Conservation (phyloP, 2,329 filamentous ascomycete genomes). For the Laburnicola sp. region DNA sequence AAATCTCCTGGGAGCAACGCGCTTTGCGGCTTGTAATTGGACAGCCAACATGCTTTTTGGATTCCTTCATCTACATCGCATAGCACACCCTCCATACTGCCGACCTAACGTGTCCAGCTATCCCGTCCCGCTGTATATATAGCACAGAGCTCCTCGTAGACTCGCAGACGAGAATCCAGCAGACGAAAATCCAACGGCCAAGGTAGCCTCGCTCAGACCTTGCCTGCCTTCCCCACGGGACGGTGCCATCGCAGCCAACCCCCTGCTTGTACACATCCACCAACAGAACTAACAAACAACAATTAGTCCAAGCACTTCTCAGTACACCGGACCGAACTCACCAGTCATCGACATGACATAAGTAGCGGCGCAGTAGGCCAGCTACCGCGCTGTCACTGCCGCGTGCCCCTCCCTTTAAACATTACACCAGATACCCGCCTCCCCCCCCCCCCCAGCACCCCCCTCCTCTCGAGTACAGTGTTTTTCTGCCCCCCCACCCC, state of each 20-base stretch:
- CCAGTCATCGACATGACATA: not conserved
- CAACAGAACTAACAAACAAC: no score
- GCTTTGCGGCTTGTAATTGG: no score
- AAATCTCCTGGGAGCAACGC: no score
- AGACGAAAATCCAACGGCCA: not conserved
- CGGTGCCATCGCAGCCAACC: not conserved
- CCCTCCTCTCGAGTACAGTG: slow-evolving; percentile 2
- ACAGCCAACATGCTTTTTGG: no score
- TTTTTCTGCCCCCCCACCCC: not conserved
- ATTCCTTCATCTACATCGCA: no score
- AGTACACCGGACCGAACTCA: not conserved
- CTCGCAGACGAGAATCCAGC: not conserved
- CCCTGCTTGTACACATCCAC: not conserved
- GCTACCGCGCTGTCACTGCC: slow-evolving; percentile 21
- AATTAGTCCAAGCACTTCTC: no score
- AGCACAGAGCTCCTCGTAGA: not conserved
- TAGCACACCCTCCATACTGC: no score
- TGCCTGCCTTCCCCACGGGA: not conserved
- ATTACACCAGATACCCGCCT: slow-evolving; percentile 5
- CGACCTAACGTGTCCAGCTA: no score
- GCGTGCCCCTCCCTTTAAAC: slow-evolving; percentile 1
- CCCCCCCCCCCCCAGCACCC: no score
- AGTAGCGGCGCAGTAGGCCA: slow-evolving; percentile 25
- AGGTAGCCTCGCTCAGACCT: slow-evolving; percentile 11
- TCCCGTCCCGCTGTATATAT: not conserved